Conservation (phyloP, 805 yeast genomes). For the Wickerhamomyces strasburgensis region DNA sequence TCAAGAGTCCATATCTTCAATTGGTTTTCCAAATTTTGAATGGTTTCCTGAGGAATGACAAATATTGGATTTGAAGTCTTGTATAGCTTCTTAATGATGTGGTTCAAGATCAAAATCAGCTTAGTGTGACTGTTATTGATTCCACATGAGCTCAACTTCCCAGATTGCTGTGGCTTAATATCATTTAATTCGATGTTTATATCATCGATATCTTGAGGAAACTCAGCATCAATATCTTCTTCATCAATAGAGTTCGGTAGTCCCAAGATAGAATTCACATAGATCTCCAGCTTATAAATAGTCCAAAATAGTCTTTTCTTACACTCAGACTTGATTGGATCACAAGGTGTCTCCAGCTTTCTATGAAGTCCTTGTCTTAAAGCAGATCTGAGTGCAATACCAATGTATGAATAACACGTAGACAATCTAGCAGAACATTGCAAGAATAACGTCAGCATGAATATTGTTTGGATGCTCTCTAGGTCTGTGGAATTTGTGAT, state of each 20-base stretch:
- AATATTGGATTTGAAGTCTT: slow-evolving; percentile 45
- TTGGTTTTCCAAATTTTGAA: slow-evolving; percentile 65
- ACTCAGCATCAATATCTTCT: slow-evolving; percentile 81
- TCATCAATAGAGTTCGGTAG: slow-evolving; percentile 72
- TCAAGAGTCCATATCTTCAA: slow-evolving; percentile 68
- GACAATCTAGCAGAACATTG: slow-evolving; percentile 88
- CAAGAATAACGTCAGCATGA: slow-evolving; percentile 78
- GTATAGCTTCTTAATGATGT: slow-evolving; percentile 67
- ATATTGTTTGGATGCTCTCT: slow-evolving; percentile 77
- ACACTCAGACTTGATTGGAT: slow-evolving; percentile 75
- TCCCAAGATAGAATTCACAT: slow-evolving; percentile 85
- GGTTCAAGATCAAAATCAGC: slow-evolving; percentile 63
- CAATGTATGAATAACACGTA: slow-evolving; percentile 87
- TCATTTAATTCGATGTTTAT: slow-evolving; percentile 48
- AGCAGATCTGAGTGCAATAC: slow-evolving; percentile 83
- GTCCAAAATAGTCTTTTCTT: slow-evolving; percentile 86
- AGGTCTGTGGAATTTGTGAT: slow-evolving; percentile 82
- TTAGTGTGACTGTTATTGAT: slow-evolving; percentile 85
- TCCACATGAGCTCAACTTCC: slow-evolving; percentile 32
- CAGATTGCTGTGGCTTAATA: slow-evolving; percentile 29
- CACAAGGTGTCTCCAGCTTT: slow-evolving; percentile 41
- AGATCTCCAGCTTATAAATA: slow-evolving; percentile 84
- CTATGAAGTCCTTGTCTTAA: slow-evolving; percentile 81
- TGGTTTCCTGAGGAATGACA: slow-evolving; percentile 37
- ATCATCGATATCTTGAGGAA: slow-evolving; percentile 83